phyloP scores from a whole-genome alignment of 2,329 filamentous ascomycete genomes.

The Elsinoe batatas region DNA sequence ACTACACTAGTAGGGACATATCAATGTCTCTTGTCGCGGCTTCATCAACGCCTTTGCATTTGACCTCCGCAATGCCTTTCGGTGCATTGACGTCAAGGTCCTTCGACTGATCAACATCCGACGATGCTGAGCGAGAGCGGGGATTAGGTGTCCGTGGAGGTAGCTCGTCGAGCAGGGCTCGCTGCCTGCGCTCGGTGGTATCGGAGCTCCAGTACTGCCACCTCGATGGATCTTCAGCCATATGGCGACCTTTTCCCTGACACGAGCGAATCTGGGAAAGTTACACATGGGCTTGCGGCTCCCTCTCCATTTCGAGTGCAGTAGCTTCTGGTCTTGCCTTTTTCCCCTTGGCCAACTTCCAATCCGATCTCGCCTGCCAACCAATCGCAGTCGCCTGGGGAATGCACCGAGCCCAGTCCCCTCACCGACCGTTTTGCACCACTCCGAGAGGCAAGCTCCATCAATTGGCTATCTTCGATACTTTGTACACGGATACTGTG shows the following conservation, averaged over 20 bases:
- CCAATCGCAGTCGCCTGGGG: slow-evolving; percentile 20
- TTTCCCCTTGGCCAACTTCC: slow-evolving; percentile 29
- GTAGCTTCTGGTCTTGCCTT: slow-evolving; percentile 34
- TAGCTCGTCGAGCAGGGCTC: not conserved
- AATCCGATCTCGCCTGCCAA: slow-evolving; percentile 17
- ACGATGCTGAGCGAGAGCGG: too few relatives aligned
- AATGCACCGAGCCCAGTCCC: slow-evolving; percentile 34
- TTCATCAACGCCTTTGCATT: too few relatives aligned
- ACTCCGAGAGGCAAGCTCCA: slow-evolving; percentile 39
- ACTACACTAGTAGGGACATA: too few relatives aligned
- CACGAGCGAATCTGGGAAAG: slow-evolving; percentile 25
- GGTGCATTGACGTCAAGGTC: too few relatives aligned
- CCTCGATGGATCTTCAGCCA: slow-evolving; percentile 22
- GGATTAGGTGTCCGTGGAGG: too few relatives aligned
- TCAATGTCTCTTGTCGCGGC: too few relatives aligned
- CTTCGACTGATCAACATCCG: too few relatives aligned
- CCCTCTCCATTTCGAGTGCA: slow-evolving; percentile 30
- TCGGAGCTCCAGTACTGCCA: not conserved
- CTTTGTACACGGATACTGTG: slow-evolving; percentile 36
- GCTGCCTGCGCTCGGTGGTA: not conserved
- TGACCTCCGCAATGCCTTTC: too few relatives aligned
- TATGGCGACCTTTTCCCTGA: slow-evolving; percentile 23
- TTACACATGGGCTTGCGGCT: slow-evolving; percentile 23
- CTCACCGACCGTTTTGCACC: slow-evolving; percentile 20
- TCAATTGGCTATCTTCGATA: slow-evolving; percentile 46